These are phyloP conservation scores for Solanum bukasovii DNA, from an alignment of 257 asterid species.

Conservation along the genomic window DNA sequence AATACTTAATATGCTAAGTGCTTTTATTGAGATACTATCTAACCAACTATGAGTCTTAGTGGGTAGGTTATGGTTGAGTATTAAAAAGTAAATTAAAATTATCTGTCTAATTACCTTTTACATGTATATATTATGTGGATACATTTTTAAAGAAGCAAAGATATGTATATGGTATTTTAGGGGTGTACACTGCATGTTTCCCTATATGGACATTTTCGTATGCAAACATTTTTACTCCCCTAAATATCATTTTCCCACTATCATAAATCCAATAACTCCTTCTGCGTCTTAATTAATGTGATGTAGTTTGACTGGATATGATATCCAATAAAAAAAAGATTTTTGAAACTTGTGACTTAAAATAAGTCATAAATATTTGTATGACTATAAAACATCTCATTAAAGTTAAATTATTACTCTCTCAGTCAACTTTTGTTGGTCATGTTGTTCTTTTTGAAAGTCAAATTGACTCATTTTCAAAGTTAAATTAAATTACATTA, in stretches of 20 bases:
- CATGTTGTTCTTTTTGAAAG: too few relatives aligned
- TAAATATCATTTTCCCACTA: not conserved
- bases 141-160: not conserved
- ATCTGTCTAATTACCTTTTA: not conserved
- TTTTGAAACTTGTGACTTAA: too few relatives aligned
- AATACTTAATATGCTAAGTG: not conserved
- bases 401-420: too few relatives aligned
- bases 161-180: not conserved
- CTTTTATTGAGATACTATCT: not conserved
- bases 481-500: too few relatives aligned
- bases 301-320: too few relatives aligned
- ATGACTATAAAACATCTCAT: not conserved
- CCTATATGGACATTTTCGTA: not conserved
- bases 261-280: not conserved
- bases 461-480: too few relatives aligned
- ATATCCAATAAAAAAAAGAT: too few relatives aligned
- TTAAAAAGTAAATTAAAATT: not conserved
- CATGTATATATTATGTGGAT: not conserved
- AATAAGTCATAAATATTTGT: too few relatives aligned
- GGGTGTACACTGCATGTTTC: not conserved
- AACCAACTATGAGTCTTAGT: not conserved
- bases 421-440: too few relatives aligned
- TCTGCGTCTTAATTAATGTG: too few relatives aligned
- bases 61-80: not conserved
- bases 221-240: not conserved